These are phyloP conservation scores for Cryptococcus neoformans DNA, from an alignment of 1,284 basidiomycete species.

Conservation along the genomic window DNA sequence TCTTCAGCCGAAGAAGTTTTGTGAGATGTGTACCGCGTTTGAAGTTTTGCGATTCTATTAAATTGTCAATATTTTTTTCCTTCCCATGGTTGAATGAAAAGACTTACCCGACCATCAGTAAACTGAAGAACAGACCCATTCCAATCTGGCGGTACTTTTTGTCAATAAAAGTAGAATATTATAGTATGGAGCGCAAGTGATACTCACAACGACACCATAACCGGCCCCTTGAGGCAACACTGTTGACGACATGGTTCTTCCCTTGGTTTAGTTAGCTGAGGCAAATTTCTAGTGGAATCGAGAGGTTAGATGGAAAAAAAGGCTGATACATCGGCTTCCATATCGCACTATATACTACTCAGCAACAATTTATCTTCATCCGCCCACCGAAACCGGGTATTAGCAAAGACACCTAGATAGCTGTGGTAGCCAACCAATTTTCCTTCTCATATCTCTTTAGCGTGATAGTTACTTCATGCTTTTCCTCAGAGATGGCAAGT, in stretches of 20 bases:
- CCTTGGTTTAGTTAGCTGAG: too few relatives aligned
- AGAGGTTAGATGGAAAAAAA: too few relatives aligned
- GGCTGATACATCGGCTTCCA: too few relatives aligned
- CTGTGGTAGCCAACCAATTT: too few relatives aligned
- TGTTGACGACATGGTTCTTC: neutral
- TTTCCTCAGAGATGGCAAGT: too few relatives aligned
- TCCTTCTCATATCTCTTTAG: too few relatives aligned
- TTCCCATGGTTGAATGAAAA: neutral
- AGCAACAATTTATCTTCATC: too few relatives aligned
- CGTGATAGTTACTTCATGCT: too few relatives aligned
- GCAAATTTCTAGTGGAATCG: too few relatives aligned
- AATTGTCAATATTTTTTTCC: conserved; percentile 53
- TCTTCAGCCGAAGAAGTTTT: conserved; percentile 58
- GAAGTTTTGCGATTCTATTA: conserved; percentile 53
- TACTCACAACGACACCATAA: conserved; percentile 73
- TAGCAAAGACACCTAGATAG: too few relatives aligned
- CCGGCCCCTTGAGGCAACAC: conserved; percentile 59
- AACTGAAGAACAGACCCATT: conserved; percentile 78
- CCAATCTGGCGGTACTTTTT: conserved; percentile 47
- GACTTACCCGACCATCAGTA: conserved; percentile 58
- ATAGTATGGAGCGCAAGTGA: neutral
- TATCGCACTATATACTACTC: too few relatives aligned
- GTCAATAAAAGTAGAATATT: neutral
- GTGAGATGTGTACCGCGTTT: conserved; percentile 40
- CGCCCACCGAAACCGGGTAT: too few relatives aligned